Evolutionary conservation across 441 rosid species (phyloP).

Genomic region (Adansonia grandidieri): DNA sequence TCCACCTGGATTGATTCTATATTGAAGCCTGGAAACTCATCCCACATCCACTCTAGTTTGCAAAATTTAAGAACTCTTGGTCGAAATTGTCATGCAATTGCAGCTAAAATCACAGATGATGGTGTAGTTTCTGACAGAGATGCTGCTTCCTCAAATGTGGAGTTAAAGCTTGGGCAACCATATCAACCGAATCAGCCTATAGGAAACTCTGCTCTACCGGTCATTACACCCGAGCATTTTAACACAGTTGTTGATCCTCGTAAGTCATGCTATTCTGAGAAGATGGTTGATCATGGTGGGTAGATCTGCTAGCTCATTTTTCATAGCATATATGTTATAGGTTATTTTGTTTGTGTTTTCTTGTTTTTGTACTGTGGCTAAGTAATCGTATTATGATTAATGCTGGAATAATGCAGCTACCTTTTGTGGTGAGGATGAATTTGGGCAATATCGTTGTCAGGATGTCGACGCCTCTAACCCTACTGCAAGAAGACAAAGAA

Average conservation of each 20-base stretch:
- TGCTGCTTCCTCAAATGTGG: conserved; percentile 47
- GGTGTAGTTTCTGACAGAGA: conserved; percentile 31
- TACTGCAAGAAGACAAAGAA: conserved; percentile 31
- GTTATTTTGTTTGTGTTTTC: conserved; percentile 16
- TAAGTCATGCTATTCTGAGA: conserved; percentile 36
- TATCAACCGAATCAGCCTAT: conserved; percentile 41
- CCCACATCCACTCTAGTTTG: conserved; percentile 24
- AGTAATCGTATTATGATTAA: conserved; percentile 25
- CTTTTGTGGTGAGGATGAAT: conserved; percentile 31
- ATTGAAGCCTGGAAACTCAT: conserved; percentile 34
- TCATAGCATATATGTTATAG: conserved; percentile 8
- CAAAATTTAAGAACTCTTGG: conserved; percentile 33
- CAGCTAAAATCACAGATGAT: conserved; percentile 30
- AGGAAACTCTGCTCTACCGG: conserved; percentile 40
- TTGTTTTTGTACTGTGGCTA: conserved; percentile 21
- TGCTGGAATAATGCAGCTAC: conserved; percentile 43
- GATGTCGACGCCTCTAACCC: conserved; percentile 31
- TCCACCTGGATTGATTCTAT: conserved; percentile 33
- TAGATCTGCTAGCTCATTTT: conserved; percentile 26
- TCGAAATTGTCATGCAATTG: conserved; percentile 30
- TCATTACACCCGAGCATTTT: conserved; percentile 29
- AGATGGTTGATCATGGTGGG: conserved; percentile 44
- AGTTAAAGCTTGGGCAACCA: conserved; percentile 65
- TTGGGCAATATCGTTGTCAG: conserved; percentile 33
- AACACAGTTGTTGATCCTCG: conserved; percentile 30